Percentiles rank a stretch among this genome's conserved stretches.
phyloP scores from a whole-genome alignment of 257 asterid species.

The Knoxia roxburghii region DNA sequence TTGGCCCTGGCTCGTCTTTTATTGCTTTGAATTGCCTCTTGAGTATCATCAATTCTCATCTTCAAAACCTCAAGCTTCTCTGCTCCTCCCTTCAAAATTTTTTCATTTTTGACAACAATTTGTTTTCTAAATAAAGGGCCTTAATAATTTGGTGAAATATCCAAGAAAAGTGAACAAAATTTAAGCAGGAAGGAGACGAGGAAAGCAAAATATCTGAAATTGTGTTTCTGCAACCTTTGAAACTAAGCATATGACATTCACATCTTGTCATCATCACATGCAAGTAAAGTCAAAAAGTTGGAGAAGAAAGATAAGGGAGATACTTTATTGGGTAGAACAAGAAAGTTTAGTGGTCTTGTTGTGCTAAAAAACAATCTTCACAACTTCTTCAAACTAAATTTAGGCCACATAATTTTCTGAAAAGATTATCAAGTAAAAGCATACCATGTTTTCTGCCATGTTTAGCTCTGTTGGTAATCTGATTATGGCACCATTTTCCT shows the following conservation, averaged over 20 bases:
- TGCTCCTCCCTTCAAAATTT: slow-evolving; percentile 21
- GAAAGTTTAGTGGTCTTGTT: slow-evolving; percentile 14
- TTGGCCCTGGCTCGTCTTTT: slow-evolving; percentile 30
- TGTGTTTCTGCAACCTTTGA: neutral
- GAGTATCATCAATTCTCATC: slow-evolving; percentile 26
- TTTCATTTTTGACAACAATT: too few species aligned
- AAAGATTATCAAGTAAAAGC: neutral
- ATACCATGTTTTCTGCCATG: slow-evolving; percentile 40
- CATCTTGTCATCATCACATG: slow-evolving; percentile 1
- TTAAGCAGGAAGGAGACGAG: neutral
- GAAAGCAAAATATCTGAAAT: neutral
- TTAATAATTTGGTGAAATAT: neutral
- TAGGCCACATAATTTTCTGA: slow-evolving; percentile 7
- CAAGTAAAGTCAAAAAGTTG: slow-evolving; percentile 6
- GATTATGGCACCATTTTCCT: slow-evolving; percentile 17
- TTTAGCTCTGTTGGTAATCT: slow-evolving; percentile 17
- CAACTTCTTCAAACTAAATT: slow-evolving; percentile 1
- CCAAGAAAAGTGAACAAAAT: neutral
- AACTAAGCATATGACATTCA: neutral
- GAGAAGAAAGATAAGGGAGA: slow-evolving; percentile 4
- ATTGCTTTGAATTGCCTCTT: slow-evolving; percentile 29
- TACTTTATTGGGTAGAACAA: neutral
- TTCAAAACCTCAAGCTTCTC: slow-evolving; percentile 35
- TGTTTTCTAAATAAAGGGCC: neutral
- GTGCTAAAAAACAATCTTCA: neutral